Evolutionary conservation across 2,329 filamentous ascomycete genomes (phyloP), one percentile per base, ranked within the genome.

Genomic region (Leptosphaerulina australis): DNA sequence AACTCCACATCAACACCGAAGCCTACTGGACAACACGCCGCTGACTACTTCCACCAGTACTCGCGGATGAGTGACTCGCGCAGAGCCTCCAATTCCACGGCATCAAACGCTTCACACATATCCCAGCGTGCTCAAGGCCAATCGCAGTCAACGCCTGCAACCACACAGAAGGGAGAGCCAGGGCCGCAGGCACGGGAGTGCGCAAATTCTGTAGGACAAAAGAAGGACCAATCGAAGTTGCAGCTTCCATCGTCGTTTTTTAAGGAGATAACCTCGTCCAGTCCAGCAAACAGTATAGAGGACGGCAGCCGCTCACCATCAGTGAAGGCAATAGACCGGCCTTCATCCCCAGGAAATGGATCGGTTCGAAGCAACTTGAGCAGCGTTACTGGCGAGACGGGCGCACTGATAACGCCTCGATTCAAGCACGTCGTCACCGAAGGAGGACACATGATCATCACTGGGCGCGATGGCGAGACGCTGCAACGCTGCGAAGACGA

Each of bases 401-500:
- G 70, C n/a, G 68, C 66, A 2, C 75, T 88, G 20, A 67, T 91
- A 2, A 90, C 89, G 1, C 79, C 85, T 18, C 86, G 91, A 2
- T 96, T 95, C 73, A 88, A 86, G 59, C 90, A 96, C 66, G 78
- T 88, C 3, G 76, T 87, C 20, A 91, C 88, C 0, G 84, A 88
- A 2, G 88, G 85, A 12, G 91, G 91, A 0, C 90, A 96, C 73
- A 85, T 88, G 20, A 83, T 96, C 22, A 89, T 96, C 44, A 94
- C 90, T 0, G 91, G 91, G 5, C 81, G 88, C 46, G 85, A 90
- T 44, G 87, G 85, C 2, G 81, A 84, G 2, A 83, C 81, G 0
- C 75, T 94, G 34, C 88, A 95, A 67, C 82, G 85, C 43, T 96
- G 91, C 66, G 91, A 96, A 70, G 91, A 96, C 64, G 91, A 96